Conservation (phyloP, 495 filamentous ascomycete genomes). For the Clavariopsis aquatica region DNA sequence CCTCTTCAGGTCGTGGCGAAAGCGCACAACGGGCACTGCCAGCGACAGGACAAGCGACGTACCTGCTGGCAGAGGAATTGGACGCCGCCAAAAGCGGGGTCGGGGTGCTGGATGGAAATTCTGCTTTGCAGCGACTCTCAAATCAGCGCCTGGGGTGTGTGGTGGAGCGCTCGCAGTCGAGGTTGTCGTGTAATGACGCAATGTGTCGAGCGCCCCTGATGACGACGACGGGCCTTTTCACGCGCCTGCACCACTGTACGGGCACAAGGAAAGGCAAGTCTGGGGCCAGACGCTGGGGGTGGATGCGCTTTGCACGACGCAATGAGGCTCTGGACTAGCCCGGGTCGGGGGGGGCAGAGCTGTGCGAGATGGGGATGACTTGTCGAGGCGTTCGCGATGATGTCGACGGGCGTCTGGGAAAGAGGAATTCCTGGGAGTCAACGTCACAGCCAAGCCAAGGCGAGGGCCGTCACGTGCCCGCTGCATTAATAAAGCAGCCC, state of each 20-base stretch:
- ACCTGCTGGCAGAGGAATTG: conserved; percentile 23
- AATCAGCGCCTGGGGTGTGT: conserved; percentile 7
- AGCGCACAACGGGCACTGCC: conserved; percentile 8
- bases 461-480: neutral
- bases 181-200: conserved; percentile 33
- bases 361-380: conserved; percentile 10
- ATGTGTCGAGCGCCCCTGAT: conserved; percentile 23
- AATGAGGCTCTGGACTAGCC: conserved; percentile 32
- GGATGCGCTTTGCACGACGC: conserved; percentile 2
- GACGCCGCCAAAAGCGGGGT: conserved; percentile 24
- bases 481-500: neutral
- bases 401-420: conserved; percentile 12
- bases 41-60: conserved; percentile 21
- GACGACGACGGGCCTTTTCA: conserved; percentile 11
- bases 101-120: neutral
- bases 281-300: neutral
- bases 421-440: neutral
- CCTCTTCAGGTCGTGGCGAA: conserved; percentile 14
- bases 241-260: neutral
- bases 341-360: neutral
- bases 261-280: conserved; percentile 13
- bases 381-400: conserved; percentile 31
- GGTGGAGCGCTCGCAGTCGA: neutral
- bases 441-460: conserved; percentile 20
- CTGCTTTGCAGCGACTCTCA: conserved; percentile 2